Evolutionary conservation across 768 basidiomycete species (phyloP).

Genomic region (Fomitopsis serialis): DNA sequence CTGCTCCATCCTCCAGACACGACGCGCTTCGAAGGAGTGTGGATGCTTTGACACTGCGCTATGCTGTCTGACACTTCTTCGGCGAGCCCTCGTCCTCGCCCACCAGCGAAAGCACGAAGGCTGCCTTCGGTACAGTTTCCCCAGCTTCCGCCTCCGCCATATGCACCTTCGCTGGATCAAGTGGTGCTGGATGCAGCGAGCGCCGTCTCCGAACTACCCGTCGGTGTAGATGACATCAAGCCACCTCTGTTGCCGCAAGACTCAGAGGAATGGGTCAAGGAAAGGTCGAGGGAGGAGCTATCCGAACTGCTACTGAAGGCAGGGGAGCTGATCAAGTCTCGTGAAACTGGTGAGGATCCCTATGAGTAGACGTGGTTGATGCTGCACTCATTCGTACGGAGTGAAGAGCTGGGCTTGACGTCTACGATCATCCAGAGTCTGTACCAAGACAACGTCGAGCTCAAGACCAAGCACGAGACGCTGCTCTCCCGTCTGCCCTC

Average conservation of each 20-base stretch:
- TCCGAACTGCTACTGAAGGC: conserved; percentile 66
- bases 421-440: conserved; percentile 65
- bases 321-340: conserved; percentile 67
- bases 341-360: conserved; percentile 64
- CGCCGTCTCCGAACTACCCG: conserved; percentile 22
- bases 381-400: too few relatives aligned
- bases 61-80: conserved; percentile 30
- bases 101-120: conserved; percentile 64
- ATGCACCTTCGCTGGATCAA: conserved; percentile 35
- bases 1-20: too few relatives aligned
- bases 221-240: conserved; percentile 12
- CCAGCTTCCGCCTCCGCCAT: conserved; percentile 49
- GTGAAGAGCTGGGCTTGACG: conserved; percentile 59
- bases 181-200: conserved; percentile 34
- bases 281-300: conserved; percentile 70
- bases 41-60: conserved; percentile 10
- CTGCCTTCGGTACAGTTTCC: conserved; percentile 27
- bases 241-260: conserved; percentile 6
- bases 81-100: conserved; percentile 55
- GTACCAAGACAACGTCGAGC: conserved; percentile 60
- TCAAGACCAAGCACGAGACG: conserved; percentile 69
- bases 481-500: conserved; percentile 56
- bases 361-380: background rate
- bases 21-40: too few relatives aligned
- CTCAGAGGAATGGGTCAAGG: conserved; percentile 48